Evolutionary conservation across 2,329 filamentous ascomycete species (phyloP), one percentile per base, ranked within the genome.

Genomic region (Arachnopeziza araneosa): DNA sequence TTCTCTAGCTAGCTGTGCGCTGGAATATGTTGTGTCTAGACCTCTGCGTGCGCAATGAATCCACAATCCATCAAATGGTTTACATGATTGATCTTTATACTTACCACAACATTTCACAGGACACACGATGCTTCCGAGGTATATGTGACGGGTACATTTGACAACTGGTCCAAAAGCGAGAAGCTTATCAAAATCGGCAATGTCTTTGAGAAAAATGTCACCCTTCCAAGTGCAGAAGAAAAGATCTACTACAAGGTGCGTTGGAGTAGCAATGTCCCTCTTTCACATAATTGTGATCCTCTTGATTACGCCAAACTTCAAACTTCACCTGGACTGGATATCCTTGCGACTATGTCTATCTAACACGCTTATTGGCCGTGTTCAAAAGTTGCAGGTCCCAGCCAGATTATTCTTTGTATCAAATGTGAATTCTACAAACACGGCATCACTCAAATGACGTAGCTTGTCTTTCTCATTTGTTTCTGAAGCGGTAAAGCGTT

Each of bases 161-260:
- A 98, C 77, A 83, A 91, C 78, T 99, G 95, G 95, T 83, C 83
- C 67, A 93, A 95, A 81, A 91, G 86, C 59, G 84, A 93, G 74
- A 84, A 89, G 79, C 83, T 99, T 60, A 86, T 92, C 54, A 91
- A 91, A 78, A 81, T 85, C 50, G 89, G 83, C 72, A 80, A 85
- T 65, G 70, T 82, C 69, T 96, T 96, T 75, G 81, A 89, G 76
- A 96, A 96, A 80, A 84, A 85, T 36, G 91, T 99, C 62, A 79
- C 84, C 57, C 80, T 98, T 36, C 80, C 88, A 55, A 79, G 84
- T 58, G 77, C 79, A 19, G 77, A 79, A 54, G 79, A 87, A 65
- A 96, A 95, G 78, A 88, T 96, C 68, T 87, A 88, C 72, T 99
- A 97, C 86, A 99, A 99, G 91, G 93, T 96, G 79, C 66, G 83